These are phyloP conservation scores for Malassezia furfur DNA, from an alignment of 1,284 basidiomycete genomes.

Conservation along the genomic window DNA sequence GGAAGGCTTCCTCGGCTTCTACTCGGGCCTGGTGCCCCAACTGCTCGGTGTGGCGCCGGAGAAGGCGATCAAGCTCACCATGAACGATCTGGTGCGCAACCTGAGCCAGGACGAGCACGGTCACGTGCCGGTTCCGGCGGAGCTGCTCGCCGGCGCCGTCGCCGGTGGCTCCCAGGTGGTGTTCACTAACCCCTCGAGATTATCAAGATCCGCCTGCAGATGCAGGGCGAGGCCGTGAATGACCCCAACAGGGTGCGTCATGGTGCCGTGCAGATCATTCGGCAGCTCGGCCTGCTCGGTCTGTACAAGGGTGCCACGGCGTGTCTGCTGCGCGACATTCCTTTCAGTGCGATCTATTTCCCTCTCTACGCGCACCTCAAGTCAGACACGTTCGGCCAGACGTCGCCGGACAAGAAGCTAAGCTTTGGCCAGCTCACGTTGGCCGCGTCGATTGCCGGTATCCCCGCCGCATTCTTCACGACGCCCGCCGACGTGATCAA, in stretches of 20 bases:
- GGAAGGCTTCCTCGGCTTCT: conserved; percentile 86
- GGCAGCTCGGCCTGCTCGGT: conserved; percentile 80
- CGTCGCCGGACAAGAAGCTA: conserved; percentile 85
- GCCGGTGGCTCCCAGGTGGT: conserved; percentile 96
- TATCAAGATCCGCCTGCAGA: conserved; percentile 86
- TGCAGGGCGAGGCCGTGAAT: conserved; percentile 88
- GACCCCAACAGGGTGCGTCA: conserved; percentile 66
- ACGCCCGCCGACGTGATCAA: conserved; percentile 78
- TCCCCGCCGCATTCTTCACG: conserved; percentile 65
- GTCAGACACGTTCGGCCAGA: conserved; percentile 88
- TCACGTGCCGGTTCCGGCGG: conserved; percentile 74
- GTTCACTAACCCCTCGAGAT: conserved; percentile 87
- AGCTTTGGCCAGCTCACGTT: conserved; percentile 80
- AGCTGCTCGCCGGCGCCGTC: conserved; percentile 78
- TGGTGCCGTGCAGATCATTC: conserved; percentile 83
- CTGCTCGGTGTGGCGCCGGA: conserved; percentile 95
- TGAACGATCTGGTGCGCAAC: conserved; percentile 83
- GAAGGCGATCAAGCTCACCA: conserved; percentile 87
- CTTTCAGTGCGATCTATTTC: conserved; percentile 57
- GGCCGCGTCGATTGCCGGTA: conserved; percentile 69
- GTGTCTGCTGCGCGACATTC: conserved; percentile 78
- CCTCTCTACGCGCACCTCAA: conserved; percentile 59
- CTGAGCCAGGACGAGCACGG: conserved; percentile 84
- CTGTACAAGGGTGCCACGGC: conserved; percentile 83
- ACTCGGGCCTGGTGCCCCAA: conserved; percentile 89